phyloP scores from a whole-genome alignment of 352 stramenopile genomes.

The Pythium myriotylum region DNA sequence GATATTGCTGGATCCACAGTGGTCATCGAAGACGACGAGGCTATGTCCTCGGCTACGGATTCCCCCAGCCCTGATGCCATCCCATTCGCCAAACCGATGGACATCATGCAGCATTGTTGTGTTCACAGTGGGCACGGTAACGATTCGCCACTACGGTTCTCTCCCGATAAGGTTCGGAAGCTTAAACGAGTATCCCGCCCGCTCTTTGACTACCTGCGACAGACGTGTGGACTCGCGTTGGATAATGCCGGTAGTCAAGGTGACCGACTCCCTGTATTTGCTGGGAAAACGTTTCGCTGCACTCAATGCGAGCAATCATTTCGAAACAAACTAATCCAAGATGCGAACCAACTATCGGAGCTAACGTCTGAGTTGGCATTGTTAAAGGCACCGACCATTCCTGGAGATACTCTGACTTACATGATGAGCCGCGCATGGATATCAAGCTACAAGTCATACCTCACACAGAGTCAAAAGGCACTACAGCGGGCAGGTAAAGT shows the following conservation, averaged over 20 bases:
- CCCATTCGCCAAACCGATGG: constrained; percentile 55
- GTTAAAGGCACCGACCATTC: constrained; percentile 43
- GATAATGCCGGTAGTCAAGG: constrained; percentile 3
- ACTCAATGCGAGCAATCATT: constrained; percentile 48
- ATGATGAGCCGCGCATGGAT: constrained; percentile 79
- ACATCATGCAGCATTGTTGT: constrained; percentile 55
- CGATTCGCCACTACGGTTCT: constrained; percentile 33
- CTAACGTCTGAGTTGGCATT: constrained; percentile 50
- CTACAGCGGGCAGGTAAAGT: constrained; percentile 35
- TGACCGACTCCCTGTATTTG: constrained; percentile 36
- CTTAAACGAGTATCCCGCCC: constrained; percentile 65
- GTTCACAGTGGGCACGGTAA: constrained; percentile 31
- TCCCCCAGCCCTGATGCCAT: constrained; percentile 37
- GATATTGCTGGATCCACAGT: background rate
- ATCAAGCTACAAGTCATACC: constrained; percentile 66
- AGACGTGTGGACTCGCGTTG: constrained; percentile 37
- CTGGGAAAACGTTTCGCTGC: constrained; percentile 49
- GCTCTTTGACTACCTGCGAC: constrained; percentile 48
- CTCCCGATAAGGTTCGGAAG: constrained; percentile 48
- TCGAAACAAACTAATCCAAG: constrained; percentile 50
- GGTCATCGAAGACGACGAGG: constrained; percentile 10
- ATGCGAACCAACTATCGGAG: constrained; percentile 56
- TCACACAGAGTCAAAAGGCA: constrained; percentile 52
- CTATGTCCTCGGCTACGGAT: background rate
- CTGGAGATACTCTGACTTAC: constrained; percentile 31